phyloP scores from a whole-genome alignment of 2,329 filamentous ascomycete genomes.

The Ophiostoma himal-ulmi region DNA sequence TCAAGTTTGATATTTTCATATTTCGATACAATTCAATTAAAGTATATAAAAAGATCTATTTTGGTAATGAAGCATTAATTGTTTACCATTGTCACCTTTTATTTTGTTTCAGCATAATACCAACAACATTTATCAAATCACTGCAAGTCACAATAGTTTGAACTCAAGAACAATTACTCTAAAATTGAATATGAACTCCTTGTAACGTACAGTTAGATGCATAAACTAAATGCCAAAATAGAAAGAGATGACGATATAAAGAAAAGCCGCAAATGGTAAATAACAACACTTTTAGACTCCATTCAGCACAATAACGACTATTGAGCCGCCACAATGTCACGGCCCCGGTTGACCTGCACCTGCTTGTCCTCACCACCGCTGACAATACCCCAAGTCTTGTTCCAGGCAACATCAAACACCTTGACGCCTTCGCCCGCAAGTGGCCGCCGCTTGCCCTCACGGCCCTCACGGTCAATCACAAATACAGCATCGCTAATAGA shows the following conservation, averaged over 20 bases:
- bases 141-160: background rate
- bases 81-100: too few species aligned
- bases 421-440: conserved; percentile 78
- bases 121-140: background rate
- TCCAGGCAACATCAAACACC: conserved; percentile 85
- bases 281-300: conserved; percentile 12
- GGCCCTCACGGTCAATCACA: conserved; percentile 64
- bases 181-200: conserved; percentile 1
- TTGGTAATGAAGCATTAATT: too few species aligned
- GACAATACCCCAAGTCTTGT: conserved; percentile 78
- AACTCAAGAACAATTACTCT: background rate
- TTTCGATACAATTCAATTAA: background rate
- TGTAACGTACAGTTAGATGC: conserved; percentile 13
- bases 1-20: background rate
- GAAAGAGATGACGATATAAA: background rate
- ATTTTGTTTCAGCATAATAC: too few species aligned
- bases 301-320: background rate
- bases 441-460: conserved; percentile 56
- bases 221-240: conserved; percentile 14
- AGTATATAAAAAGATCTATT: background rate
- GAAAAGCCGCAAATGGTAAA: conserved; percentile 13
- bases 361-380: conserved; percentile 89
- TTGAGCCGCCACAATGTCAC: conserved; percentile 40
- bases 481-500: conserved; percentile 66
- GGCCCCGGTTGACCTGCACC: conserved; percentile 80